Evolutionary conservation across 228 moss, liverwort and hornwort species (phyloP).

Genomic region (Sphagnum magellanicum): DNA sequence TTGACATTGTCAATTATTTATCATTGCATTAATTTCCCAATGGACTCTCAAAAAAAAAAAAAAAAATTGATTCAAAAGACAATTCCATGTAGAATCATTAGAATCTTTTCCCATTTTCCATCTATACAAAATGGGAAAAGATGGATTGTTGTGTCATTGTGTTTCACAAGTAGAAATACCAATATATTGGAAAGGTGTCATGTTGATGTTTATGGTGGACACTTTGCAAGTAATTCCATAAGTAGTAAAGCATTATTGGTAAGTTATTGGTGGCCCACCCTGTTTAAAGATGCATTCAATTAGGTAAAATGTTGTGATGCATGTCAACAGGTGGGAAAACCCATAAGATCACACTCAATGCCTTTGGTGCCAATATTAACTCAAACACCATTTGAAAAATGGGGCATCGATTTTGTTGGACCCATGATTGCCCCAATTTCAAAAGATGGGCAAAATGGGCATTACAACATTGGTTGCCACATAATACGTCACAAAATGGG

Average conservation of each 20-base stretch:
- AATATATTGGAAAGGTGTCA: conserved; percentile 3
- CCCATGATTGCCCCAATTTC: background rate
- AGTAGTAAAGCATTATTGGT: background rate
- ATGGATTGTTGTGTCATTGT: background rate
- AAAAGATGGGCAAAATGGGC: background rate
- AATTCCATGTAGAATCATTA: conserved; percentile 1
- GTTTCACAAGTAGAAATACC: background rate
- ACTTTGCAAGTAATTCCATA: background rate
- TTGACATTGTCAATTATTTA: no score
- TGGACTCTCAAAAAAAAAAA: background rate
- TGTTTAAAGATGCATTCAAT: background rate
- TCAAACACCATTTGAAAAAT: conserved; percentile 5
- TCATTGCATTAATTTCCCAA: background rate
- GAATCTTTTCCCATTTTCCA: no score
- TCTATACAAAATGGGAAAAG: background rate
- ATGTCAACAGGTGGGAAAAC: background rate
- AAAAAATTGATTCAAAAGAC: background rate
- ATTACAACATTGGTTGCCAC: conserved; percentile 4
- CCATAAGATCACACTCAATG: background rate
- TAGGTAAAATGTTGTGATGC: conserved; percentile 1
- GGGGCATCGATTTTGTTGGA: conserved; percentile 11
- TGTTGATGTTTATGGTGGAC: background rate
- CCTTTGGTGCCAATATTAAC: background rate
- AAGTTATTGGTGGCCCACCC: conserved; percentile 11
- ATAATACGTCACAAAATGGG: conserved; percentile 7